Conservation (phyloP, 2,329 filamentous ascomycete species). For the Microdochium nivale region DNA sequence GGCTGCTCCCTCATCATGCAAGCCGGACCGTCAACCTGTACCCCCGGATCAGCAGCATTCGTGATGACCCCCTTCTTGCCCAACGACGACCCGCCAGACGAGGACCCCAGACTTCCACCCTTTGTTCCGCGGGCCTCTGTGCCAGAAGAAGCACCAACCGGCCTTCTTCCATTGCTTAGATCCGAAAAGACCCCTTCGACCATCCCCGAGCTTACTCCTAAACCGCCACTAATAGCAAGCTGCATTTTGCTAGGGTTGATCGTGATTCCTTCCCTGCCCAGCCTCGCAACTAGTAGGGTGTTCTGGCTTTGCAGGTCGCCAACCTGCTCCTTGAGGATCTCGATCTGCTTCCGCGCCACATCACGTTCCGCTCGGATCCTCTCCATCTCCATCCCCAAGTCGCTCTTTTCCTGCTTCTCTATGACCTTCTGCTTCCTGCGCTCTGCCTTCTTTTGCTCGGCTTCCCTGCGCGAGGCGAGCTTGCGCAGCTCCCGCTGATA, state of each 20-base stretch:
- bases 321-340: slow-evolving; percentile 44
- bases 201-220: no score
- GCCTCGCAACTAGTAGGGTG: slow-evolving; percentile 44
- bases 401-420: slow-evolving; percentile 44
- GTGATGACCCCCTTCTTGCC: neutral
- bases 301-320: slow-evolving; percentile 53
- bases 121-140: neutral
- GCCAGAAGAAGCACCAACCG: no score
- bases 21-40: neutral
- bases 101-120: neutral
- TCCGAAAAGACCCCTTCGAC: neutral
- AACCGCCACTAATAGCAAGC: neutral
- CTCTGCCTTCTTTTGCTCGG: slow-evolving; percentile 53
- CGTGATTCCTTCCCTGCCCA: slow-evolving; percentile 34
- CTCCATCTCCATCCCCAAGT: slow-evolving; percentile 44
- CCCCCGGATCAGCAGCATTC: neutral
- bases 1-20: neutral
- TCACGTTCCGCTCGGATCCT: slow-evolving; percentile 41
- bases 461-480: slow-evolving; percentile 53
- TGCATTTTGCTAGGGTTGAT: slow-evolving; percentile 2
- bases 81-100: neutral
- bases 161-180: neutral
- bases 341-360: slow-evolving; percentile 40
- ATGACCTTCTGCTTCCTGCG: slow-evolving; percentile 38
- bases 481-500: slow-evolving; percentile 56